phyloP scores from a whole-genome alignment of 2,329 filamentous ascomycete genomes.

The Chaetomium sp. region DNA sequence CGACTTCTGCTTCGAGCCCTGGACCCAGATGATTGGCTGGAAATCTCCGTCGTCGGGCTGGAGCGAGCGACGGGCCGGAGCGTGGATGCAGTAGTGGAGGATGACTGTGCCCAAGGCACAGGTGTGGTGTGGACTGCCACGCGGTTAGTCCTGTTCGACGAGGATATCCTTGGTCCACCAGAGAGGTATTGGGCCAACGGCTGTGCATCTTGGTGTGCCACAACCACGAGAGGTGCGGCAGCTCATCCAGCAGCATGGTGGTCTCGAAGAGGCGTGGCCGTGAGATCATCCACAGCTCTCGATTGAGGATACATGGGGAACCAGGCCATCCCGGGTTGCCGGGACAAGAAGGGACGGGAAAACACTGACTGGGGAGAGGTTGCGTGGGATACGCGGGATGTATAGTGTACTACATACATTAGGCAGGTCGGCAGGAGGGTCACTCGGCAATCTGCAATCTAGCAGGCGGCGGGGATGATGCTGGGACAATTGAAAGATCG shows the following conservation, averaged over 20 bases:
- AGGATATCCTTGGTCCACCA: background rate
- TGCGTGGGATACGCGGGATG: background rate
- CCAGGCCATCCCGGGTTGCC: background rate
- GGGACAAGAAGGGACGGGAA: background rate
- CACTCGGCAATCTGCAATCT: background rate
- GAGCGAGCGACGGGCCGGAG: background rate
- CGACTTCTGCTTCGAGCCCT: background rate
- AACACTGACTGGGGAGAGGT: background rate
- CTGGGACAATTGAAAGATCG: background rate
- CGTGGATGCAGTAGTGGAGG: background rate
- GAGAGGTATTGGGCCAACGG: background rate
- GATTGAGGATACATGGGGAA: background rate
- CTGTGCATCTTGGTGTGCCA: background rate
- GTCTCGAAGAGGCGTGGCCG: background rate
- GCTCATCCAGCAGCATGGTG: background rate
- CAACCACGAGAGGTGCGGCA: background rate
- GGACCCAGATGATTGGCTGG: slow-evolving; percentile 8
- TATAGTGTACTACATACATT: background rate
- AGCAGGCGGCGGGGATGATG: background rate
- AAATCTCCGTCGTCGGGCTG: background rate
- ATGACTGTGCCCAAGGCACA: background rate
- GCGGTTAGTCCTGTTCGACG: slow-evolving; percentile 1
- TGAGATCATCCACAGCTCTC: background rate
- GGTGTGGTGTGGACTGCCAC: slow-evolving; percentile 1
- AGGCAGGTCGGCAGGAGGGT: background rate